Conservation (phyloP, 345 rosid genomes). For the Zanthoxylum bungeanum region DNA sequence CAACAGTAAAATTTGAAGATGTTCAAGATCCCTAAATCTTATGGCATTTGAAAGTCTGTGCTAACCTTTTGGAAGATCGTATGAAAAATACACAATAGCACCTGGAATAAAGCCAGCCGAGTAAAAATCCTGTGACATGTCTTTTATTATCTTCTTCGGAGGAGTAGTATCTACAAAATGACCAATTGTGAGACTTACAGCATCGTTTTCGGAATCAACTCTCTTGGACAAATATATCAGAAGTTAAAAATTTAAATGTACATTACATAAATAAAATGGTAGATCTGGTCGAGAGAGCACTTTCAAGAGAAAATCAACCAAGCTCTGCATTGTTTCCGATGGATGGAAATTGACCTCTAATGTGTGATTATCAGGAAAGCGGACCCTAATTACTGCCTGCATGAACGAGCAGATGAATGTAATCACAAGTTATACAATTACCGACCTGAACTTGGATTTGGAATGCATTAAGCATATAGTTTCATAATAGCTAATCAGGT, state of each 20-base stretch:
- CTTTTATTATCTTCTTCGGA: conserved; percentile 77
- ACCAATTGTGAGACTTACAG: background rate
- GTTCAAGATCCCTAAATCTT: background rate
- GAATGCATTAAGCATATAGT: conserved; percentile 1
- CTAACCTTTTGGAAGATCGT: conserved; percentile 62
- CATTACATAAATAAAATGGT: conserved; percentile 78
- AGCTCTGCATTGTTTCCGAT: conserved; percentile 70
- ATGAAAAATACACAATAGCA: conserved; percentile 82
- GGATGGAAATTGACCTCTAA: conserved; percentile 83
- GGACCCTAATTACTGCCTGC: conserved; percentile 73
- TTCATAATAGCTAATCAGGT: background rate
- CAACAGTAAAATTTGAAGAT: background rate
- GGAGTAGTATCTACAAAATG: conserved; percentile 76
- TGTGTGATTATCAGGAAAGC: conserved; percentile 82
- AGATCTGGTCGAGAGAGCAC: conserved; percentile 57
- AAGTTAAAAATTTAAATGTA: conserved; percentile 4
- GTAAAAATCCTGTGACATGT: conserved; percentile 74
- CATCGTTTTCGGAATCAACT: conserved; percentile 2
- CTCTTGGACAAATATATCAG: background rate
- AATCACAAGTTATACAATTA: conserved; percentile 2
- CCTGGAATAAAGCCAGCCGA: conserved; percentile 90
- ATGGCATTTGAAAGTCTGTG: background rate
- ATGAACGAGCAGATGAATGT: conserved; percentile 13
- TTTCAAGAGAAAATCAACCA: conserved; percentile 64
- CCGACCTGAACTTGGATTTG: background rate